Conservation (phyloP, 768 basidiomycete species). For the Lactarius quietus region DNA sequence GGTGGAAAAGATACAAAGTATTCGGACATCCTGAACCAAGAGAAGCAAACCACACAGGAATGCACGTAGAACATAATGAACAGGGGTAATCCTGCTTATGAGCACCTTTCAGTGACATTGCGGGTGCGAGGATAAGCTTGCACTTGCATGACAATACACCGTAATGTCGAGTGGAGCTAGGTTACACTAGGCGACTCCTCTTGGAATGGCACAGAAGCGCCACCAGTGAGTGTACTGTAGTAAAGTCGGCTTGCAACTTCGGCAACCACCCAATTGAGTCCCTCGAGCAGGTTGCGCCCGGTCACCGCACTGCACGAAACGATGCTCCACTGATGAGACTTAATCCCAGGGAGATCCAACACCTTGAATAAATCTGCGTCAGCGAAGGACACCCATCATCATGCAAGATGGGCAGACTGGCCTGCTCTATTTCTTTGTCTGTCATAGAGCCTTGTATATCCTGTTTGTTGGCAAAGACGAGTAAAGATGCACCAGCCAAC, state of each 20-base stretch:
- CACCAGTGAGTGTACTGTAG: conserved; percentile 50
- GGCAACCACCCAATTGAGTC: conserved; percentile 88
- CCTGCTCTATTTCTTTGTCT: conserved; percentile 76
- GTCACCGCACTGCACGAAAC: conserved; percentile 91
- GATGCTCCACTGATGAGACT: conserved; percentile 87
- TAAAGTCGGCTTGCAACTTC: conserved; percentile 88
- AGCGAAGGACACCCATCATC: background rate
- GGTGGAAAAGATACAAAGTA: too few species aligned
- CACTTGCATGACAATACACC: background rate
- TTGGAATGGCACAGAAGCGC: background rate
- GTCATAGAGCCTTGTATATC: conserved; percentile 88
- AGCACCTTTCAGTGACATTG: too few species aligned
- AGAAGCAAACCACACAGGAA: too few species aligned
- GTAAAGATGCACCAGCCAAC: conserved; percentile 89
- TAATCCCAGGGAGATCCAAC: conserved; percentile 77
- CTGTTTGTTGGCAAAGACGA: conserved; percentile 98
- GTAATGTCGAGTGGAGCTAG: background rate
- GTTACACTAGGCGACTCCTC: conserved; percentile 1
- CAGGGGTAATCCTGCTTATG: too few species aligned
- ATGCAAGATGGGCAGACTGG: conserved; percentile 39
- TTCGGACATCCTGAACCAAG: too few species aligned
- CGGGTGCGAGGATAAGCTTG: too few species aligned
- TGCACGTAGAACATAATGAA: too few species aligned
- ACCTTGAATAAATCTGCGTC: conserved; percentile 44
- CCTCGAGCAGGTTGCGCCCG: conserved; percentile 77